Evolutionary conservation across 2,329 filamentous ascomycete species (phyloP).

Genomic region (Arthroderma uncinatum): DNA sequence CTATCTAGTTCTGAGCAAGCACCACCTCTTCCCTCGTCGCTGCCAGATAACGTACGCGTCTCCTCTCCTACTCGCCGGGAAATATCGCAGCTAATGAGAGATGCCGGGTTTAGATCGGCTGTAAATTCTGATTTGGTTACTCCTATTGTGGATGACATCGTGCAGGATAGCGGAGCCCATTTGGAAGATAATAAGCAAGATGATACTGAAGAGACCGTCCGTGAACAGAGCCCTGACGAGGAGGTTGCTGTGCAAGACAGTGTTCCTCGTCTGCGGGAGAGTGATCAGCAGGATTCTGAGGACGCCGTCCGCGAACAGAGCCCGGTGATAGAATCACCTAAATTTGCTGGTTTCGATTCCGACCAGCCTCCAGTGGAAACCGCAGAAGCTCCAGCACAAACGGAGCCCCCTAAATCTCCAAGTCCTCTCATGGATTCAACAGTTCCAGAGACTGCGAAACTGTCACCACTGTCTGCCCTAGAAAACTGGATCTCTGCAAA

Average conservation of each 20-base stretch:
- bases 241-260: neutral
- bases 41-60: constrained; percentile 16
- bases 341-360: neutral
- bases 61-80: constrained; percentile 30
- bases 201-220: neutral
- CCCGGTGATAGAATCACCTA: neutral
- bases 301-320: neutral
- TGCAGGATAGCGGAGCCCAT: neutral
- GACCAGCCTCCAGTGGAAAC: neutral
- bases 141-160: neutral
- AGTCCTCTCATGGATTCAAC: neutral
- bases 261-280: neutral
- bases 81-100: constrained; percentile 37
- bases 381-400: neutral
- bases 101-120: constrained; percentile 40
- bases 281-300: neutral
- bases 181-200: neutral
- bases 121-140: constrained; percentile 30
- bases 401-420: neutral
- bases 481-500: constrained; percentile 12
- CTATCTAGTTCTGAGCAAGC: neutral
- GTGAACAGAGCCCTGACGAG: neutral
- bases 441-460: constrained; percentile 9
- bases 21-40: constrained; percentile 7
- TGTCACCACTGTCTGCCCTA: constrained; percentile 4